Base-by-base conservation (phyloP, 2,329 filamentous ascomycete genomes). In the Penicillium decumbens region DNA sequence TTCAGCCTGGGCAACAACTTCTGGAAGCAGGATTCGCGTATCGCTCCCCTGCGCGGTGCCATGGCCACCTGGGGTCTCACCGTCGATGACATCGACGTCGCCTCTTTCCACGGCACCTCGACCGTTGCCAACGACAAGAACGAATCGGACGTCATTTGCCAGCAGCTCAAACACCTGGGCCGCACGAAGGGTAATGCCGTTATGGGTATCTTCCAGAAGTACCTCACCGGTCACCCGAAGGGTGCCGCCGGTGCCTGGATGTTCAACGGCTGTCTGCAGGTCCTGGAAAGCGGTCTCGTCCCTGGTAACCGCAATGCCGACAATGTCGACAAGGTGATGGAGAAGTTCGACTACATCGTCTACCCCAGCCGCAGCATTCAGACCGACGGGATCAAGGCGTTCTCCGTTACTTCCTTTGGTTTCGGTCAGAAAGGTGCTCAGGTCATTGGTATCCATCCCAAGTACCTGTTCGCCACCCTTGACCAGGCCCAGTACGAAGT, bases 51-150 rank as follows among this genome's bases (percentile, higher is more conserved):
- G 38, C 91, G 93, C 70, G 93, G 93, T 74, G 90, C 93, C 50
- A 82, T 98, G 56, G 95, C 93, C 43, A 97, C 92, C 9, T 98
- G 93, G 93, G 93, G 92, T 68, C 85, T 98, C 48, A 97, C 93
- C 10, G 89, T 98, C 58, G 93, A 98, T 66, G 93, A 98, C 65
- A 83, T 98, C 30, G 87, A 80, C 61, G 90, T 98, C 56, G 92
- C 93, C 13, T 97, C 93, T 12, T 97, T 97, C 88, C 93, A 98
- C 77, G 93, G 93, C 65, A 98, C 93, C 35, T 97, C 93, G 1
- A 98, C 93, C 58, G 90, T 95, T 68, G 93, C 93, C 61, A 98
- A 98, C 72, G 93, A 98, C 79, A 97, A 97, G 85, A 98, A 98
- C 74, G 93, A 98, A 73, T 97, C 93, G 15, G 91, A 91, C 46